phyloP scores from a whole-genome alignment of 345 rosid genomes.

The Eucalyptus sp. region DNA sequence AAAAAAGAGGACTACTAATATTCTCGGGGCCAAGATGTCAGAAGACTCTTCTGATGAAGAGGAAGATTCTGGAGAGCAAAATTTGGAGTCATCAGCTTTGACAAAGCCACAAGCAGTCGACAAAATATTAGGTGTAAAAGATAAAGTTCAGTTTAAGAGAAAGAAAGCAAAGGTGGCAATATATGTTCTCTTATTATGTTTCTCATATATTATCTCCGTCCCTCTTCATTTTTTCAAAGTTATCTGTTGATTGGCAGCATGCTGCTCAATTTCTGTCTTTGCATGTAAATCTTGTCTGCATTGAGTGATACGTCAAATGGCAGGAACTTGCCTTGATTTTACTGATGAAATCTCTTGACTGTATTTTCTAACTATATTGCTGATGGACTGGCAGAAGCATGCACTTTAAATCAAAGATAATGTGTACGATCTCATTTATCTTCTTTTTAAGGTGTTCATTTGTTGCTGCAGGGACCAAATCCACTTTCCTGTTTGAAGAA shows the following conservation, averaged over 20 bases:
- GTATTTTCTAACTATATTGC: background rate
- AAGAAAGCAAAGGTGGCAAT: constrained; percentile 59
- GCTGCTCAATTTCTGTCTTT: background rate
- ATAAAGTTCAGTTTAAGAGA: constrained; percentile 71
- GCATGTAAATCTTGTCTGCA: background rate
- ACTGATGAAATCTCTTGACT: background rate
- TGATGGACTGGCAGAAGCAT: background rate
- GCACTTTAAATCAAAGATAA: background rate
- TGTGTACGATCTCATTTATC: background rate
- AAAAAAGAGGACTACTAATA: constrained; percentile 18
- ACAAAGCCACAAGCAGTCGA: constrained; percentile 5
- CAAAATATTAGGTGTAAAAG: constrained; percentile 31
- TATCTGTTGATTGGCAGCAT: background rate
- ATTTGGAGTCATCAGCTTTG: constrained; percentile 1
- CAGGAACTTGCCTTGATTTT: background rate
- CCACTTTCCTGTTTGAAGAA: constrained; percentile 83
- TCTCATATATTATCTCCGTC: background rate
- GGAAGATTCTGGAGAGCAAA: constrained; percentile 14
- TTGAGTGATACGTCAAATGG: background rate
- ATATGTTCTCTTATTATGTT: background rate
- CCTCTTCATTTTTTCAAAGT: background rate
- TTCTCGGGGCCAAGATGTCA: constrained; percentile 13
- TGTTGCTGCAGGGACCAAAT: constrained; percentile 60
- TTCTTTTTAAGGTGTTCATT: background rate
- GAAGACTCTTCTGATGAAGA: constrained; percentile 11